These are phyloP conservation scores for Tricholomella constricta DNA, from an alignment of 768 basidiomycete species.

Conservation along the genomic window DNA sequence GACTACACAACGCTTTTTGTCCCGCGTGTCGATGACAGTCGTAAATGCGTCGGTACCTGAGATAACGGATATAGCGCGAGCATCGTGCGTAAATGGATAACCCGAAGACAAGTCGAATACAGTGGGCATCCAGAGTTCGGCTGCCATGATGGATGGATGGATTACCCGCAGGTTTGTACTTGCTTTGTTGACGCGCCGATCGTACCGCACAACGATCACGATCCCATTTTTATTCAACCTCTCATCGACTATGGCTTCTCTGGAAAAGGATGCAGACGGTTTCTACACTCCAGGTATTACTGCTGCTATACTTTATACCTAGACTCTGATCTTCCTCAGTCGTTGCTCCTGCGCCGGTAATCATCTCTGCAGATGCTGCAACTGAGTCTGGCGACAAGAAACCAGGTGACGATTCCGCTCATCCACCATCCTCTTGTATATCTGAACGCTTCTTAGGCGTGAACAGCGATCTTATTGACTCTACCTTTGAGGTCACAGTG, in stretches of 20 bases:
- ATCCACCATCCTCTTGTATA: background rate
- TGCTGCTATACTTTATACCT: background rate
- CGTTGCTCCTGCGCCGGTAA: slow-evolving; percentile 20
- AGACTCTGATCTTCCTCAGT: slow-evolving; percentile 5
- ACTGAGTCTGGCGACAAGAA: slow-evolving; percentile 27
- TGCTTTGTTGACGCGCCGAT: too few species aligned
- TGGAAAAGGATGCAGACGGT: slow-evolving; percentile 81
- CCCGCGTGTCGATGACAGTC: too few species aligned
- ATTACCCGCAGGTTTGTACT: too few species aligned
- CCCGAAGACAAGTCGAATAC: too few species aligned
- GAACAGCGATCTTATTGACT: slow-evolving; percentile 66
- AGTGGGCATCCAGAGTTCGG: too few species aligned
- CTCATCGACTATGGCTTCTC: slow-evolving; percentile 26
- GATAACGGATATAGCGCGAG: too few species aligned
- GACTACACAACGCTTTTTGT: too few species aligned
- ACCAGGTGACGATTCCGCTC: slow-evolving; percentile 21
- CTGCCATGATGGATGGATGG: too few species aligned
- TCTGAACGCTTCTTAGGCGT: slow-evolving; percentile 19
- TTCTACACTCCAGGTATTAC: slow-evolving; percentile 67
- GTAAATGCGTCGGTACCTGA: too few species aligned
- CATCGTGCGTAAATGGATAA: too few species aligned
- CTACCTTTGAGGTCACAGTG: slow-evolving; percentile 84
- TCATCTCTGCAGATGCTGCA: slow-evolving; percentile 25
- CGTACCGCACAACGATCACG: background rate
- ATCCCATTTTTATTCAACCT: background rate